Evolutionary conservation across 257 asterid species (phyloP).

Genomic region (Solanum paucissectum): DNA sequence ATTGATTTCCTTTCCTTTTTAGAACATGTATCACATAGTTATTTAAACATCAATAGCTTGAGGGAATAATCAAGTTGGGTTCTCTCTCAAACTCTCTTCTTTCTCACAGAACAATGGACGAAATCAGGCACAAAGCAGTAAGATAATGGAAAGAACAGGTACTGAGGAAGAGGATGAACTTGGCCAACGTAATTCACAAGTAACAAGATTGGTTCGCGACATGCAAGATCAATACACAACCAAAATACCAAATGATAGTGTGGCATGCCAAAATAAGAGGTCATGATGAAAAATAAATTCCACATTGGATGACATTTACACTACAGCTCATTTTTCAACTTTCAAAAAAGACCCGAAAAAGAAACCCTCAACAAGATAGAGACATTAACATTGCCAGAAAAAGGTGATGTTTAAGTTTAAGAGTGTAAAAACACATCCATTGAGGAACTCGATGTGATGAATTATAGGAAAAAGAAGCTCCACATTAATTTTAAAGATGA

Average conservation of each 20-base stretch:
- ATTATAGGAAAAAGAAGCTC: neutral
- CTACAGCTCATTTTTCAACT: neutral
- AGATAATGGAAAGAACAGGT: neutral
- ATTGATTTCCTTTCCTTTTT: neutral
- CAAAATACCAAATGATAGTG: neutral
- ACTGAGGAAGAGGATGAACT: neutral
- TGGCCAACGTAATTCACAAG: neutral
- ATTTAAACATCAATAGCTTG: neutral
- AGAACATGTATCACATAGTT: neutral
- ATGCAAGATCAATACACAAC: neutral
- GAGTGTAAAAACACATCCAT: neutral
- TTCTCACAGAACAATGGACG: neutral
- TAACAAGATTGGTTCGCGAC: neutral
- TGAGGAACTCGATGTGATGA: neutral
- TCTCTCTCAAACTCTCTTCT: neutral
- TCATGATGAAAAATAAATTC: neutral
- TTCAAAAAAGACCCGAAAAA: neutral
- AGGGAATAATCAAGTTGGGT: neutral
- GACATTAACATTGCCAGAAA: neutral
- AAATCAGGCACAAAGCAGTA: neutral
- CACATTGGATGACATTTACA: neutral
- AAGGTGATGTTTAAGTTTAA: neutral
- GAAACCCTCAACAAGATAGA: neutral
- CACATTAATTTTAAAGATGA: neutral
- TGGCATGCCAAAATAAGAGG: neutral